phyloP scores from a whole-genome alignment of 257 asterid species.

The Solanum neorickii region DNA sequence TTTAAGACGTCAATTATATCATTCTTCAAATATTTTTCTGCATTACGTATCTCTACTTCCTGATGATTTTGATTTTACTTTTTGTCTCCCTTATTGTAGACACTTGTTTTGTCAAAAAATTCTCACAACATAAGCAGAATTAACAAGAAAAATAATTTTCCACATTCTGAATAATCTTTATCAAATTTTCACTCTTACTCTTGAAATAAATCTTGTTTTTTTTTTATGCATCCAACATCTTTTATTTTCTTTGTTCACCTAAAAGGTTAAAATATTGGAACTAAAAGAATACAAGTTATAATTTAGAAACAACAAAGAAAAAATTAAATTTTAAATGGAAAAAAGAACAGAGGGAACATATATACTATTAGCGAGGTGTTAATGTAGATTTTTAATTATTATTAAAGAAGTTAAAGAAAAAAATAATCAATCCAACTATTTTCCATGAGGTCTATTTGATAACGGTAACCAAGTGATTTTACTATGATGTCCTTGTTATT shows the following conservation, averaged over 20 bases:
- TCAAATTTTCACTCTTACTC: slow-evolving; percentile 24
- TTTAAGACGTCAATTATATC: too few species aligned
- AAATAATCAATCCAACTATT: too few species aligned
- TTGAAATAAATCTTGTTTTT: slow-evolving; percentile 60
- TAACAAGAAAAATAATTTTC: background rate
- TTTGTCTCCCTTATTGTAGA: slow-evolving; percentile 37
- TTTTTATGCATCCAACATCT: slow-evolving; percentile 33
- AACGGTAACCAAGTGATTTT: too few species aligned
- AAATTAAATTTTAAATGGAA: background rate
- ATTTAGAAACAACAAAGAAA: background rate
- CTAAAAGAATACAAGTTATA: background rate
- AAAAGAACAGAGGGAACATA: background rate
- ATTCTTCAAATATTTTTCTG: too few species aligned
- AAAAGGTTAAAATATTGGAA: background rate
- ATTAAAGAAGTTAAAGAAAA: background rate
- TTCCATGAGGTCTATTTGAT: too few species aligned
- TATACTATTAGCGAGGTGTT: background rate
- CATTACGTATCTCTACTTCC: too few species aligned
- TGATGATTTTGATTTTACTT: too few species aligned
- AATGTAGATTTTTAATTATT: background rate
- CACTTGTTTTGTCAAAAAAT: slow-evolving; percentile 32
- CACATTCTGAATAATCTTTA: too few species aligned
- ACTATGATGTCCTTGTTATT: too few species aligned
- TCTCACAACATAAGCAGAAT: background rate
- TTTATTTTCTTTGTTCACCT: background rate